phyloP scores from a whole-genome alignment of 148 eudicot species.

The Nepenthes mirabilis region DNA sequence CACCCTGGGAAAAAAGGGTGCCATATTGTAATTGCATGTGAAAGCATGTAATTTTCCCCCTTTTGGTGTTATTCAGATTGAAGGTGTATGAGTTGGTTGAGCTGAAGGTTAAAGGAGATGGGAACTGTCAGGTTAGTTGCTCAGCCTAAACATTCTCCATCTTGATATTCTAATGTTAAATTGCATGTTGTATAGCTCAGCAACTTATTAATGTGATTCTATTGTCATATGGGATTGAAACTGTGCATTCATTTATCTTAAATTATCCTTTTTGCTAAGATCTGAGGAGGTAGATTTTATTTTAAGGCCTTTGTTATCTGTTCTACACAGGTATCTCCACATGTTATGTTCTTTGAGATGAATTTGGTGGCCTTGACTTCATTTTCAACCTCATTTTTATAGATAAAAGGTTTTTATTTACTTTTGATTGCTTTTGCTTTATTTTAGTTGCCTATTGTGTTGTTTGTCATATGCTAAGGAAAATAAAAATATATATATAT shows the following conservation, averaged over 20 bases:
- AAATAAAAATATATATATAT: not conserved
- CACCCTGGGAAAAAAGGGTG: too few relatives aligned
- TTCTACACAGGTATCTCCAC: not conserved
- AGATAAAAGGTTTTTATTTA: not conserved
- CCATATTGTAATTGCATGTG: not conserved
- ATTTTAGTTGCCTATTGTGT: too few relatives aligned
- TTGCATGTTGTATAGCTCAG: too few relatives aligned
- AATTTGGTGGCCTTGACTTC: not conserved
- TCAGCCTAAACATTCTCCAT: not conserved
- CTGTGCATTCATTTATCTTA: too few relatives aligned
- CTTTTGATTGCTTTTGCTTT: too few relatives aligned
- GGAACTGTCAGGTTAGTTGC: slow-evolving; percentile 47
- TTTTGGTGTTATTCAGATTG: slow-evolving; percentile 23
- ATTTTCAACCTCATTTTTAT: too few relatives aligned
- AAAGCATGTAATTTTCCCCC: not conserved
- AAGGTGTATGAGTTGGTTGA: slow-evolving; percentile 44
- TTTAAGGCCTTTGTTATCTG: not conserved
- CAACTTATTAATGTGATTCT: too few relatives aligned
- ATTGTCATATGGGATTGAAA: too few relatives aligned
- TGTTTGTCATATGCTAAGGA: not conserved
- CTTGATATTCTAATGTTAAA: not conserved
- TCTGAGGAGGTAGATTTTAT: not conserved
- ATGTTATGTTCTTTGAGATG: not conserved
- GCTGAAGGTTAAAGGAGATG: slow-evolving; percentile 53
- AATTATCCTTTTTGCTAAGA: too few relatives aligned